Base-by-base conservation (phyloP, 441 rosid species). In the Sinapis alba region DNA sequence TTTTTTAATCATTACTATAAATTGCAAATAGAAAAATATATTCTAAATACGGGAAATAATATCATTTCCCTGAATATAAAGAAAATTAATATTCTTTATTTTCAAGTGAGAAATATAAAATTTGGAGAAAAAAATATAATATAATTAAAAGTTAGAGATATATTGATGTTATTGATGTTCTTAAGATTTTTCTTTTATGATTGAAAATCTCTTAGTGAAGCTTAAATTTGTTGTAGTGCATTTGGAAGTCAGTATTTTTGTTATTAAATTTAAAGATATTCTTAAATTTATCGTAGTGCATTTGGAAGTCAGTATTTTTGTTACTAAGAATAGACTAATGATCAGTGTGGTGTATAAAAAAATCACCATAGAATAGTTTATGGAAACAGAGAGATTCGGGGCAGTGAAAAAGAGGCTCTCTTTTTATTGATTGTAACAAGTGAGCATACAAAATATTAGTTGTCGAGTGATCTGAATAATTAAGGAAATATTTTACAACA, bases 341-440 rank as follows among this genome's bases (percentile, higher is more conserved):
- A 36, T 26, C 57, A 13, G 23, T 30, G 60, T 45, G 68, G 78
- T 67, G 78, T 75, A 61, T 61, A 50, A 38, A 60, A 60, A 53
- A 59, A 59, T 72, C 34, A 67, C 62, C 27, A 15, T 27, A 32
- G 69, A 53, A 72, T 77, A 65, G 64, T 60, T 65, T 77, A 72
- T 71, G 64, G 43, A 58, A 65, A 65, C 26, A 77, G 72, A 71
- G 77, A 77, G 77, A 77, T 71, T 65, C 73, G 64, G 80, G 76
- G 64, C 75, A 65, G 76, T 77, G 73, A 77, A 77, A 71, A 77
- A 71, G 72, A 58, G 67, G 66, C 30, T 64, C 24, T 68, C 69
- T 67, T 82, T 79, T 70, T 83, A 61, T 73, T 65, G 65, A 80
- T 75, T 66, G 69, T 45, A 71, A 75, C 79, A 67, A 68, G 68